phyloP scores from a whole-genome alignment of 306 rosid genomes.

The Quercus aquifolioides region DNA sequence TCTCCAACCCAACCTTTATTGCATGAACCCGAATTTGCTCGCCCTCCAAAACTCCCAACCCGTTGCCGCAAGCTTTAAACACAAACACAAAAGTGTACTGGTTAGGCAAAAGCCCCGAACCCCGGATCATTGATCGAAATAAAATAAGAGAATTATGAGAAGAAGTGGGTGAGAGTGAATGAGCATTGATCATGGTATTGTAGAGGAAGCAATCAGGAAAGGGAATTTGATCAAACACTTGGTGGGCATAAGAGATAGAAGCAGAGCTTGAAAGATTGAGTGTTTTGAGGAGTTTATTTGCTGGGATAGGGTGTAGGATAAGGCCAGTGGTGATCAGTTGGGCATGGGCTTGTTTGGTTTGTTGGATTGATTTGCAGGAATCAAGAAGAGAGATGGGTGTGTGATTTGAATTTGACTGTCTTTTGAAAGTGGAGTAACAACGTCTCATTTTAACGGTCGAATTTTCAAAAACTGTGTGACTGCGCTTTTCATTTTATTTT shows the following conservation, averaged over 20 bases:
- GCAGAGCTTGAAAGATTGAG: conserved; percentile 21
- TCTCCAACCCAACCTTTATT: conserved; percentile 47
- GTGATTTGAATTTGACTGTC: conserved; percentile 13
- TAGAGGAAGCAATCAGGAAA: conserved; percentile 51
- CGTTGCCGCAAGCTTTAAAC: conserved; percentile 54
- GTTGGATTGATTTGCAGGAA: conserved; percentile 44
- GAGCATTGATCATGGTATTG: conserved; percentile 55
- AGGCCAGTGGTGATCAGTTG: conserved; percentile 41
- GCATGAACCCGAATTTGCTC: conserved; percentile 53
- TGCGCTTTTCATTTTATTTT: no score
- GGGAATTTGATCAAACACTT: conserved; percentile 53
- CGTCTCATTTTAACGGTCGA: conserved; percentile 33
- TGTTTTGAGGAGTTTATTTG: conserved; percentile 38
- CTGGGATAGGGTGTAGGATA: conserved; percentile 34
- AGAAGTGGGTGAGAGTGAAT: conserved; percentile 37
- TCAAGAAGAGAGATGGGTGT: conserved; percentile 33
- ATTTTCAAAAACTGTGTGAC: not conserved
- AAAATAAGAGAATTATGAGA: conserved; percentile 25
- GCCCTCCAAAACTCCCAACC: conserved; percentile 43
- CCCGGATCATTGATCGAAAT: conserved; percentile 30
- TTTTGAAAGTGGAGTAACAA: conserved; percentile 28
- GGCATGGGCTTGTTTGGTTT: conserved; percentile 54
- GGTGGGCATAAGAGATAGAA: conserved; percentile 46
- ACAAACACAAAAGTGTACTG: conserved; percentile 53
- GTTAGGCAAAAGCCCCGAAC: conserved; percentile 29